Evolutionary conservation across 768 basidiomycete genomes (phyloP).

Genomic region (Tubosaeta brunneosetosa): DNA sequence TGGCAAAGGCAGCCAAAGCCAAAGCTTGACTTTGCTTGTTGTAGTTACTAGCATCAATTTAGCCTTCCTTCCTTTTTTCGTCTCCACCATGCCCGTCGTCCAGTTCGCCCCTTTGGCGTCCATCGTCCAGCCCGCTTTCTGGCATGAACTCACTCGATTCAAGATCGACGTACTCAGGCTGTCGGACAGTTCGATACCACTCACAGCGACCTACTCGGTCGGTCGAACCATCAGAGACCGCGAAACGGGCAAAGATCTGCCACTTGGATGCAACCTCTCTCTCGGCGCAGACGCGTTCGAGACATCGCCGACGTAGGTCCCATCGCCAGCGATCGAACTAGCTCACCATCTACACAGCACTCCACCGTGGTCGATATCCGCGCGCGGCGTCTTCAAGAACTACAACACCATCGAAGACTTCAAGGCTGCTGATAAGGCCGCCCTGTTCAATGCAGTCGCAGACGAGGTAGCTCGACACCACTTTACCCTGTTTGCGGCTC

Average conservation of each 20-base stretch:
- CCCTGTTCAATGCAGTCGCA: constrained; percentile 71
- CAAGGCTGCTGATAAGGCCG: constrained; percentile 81
- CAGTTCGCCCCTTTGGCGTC: constrained; percentile 90
- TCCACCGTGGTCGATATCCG: constrained; percentile 45
- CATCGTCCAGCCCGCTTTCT: constrained; percentile 85
- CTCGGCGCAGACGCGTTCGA: constrained; percentile 66
- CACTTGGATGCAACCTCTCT: constrained; percentile 62
- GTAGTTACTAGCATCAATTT: constrained; percentile 8
- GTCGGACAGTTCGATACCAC: constrained; percentile 61
- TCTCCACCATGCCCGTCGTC: constrained; percentile 48
- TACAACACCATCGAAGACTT: constrained; percentile 98
- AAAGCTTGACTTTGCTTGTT: constrained; percentile 12
- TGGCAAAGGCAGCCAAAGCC: constrained; percentile 42
- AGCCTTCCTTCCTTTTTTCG: constrained; percentile 12
- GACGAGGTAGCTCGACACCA: constrained; percentile 47
- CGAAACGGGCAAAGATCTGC: constrained; percentile 68
- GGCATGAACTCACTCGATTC: constrained; percentile 82
- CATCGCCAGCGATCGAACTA: constrained; percentile 5
- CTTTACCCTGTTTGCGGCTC: background rate
- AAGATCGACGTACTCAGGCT: constrained; percentile 91
- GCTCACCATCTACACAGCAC: constrained; percentile 30
- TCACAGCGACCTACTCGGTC: constrained; percentile 64
- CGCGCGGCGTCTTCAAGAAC: constrained; percentile 78
- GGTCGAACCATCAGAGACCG: constrained; percentile 74
- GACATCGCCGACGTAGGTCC: constrained; percentile 41